phyloP scores from a whole-genome alignment of 306 rosid species.

The Rubus parviflorus region DNA sequence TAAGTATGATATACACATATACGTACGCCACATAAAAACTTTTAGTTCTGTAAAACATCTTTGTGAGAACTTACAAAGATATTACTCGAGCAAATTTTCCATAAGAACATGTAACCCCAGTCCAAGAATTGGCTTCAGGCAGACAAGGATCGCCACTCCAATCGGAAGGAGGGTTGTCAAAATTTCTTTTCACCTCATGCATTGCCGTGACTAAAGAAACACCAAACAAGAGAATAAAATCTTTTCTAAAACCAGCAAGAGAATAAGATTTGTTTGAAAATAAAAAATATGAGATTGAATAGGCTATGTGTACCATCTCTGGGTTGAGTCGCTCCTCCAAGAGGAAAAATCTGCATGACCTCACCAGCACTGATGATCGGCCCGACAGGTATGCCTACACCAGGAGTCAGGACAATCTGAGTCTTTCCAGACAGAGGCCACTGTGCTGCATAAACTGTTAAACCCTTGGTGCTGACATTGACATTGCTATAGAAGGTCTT shows the following conservation, averaged over 20 bases:
- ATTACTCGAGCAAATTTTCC: constrained; percentile 39
- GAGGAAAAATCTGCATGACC: constrained; percentile 67
- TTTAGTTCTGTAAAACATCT: not conserved
- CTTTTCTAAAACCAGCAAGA: constrained; percentile 2
- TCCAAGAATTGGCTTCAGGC: constrained; percentile 78
- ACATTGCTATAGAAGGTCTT: constrained; percentile 49
- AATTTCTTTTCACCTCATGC: constrained; percentile 55
- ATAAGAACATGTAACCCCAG: constrained; percentile 63
- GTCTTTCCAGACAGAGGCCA: constrained; percentile 84
- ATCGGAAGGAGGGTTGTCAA: constrained; percentile 63
- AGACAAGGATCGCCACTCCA: constrained; percentile 94
- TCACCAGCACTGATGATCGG: constrained; percentile 83
- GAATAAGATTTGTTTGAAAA: not conserved
- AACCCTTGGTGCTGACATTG: constrained; percentile 64
- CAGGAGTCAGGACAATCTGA: constrained; percentile 50
- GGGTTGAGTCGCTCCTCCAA: constrained; percentile 54
- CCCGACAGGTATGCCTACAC: constrained; percentile 42
- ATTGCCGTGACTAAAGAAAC: constrained; percentile 51
- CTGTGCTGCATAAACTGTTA: constrained; percentile 50
- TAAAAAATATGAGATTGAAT: not conserved
- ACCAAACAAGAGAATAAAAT: constrained; percentile 10
- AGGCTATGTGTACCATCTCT: constrained; percentile 59
- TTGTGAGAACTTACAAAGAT: constrained; percentile 50
- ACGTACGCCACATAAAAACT: not conserved
- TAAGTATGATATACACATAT: not conserved